phyloP scores from a whole-genome alignment of 345 rosid genomes.

The Populus simonii region DNA sequence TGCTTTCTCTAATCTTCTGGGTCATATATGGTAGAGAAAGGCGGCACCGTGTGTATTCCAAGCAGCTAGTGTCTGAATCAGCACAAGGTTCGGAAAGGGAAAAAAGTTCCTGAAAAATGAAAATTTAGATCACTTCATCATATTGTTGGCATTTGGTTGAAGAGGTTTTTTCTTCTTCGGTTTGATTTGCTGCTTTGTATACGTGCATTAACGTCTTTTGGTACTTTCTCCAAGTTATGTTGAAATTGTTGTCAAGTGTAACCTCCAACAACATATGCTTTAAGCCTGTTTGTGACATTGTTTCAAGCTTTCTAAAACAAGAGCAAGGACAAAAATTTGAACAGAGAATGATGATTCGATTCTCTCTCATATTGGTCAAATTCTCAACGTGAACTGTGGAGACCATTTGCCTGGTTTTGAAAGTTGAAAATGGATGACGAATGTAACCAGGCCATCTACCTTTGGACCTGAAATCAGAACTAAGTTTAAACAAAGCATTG shows the following conservation, averaged over 20 bases:
- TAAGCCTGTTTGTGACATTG: neutral
- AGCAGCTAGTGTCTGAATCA: constrained; percentile 17
- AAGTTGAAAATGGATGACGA: too few species aligned
- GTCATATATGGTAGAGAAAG: constrained; percentile 65
- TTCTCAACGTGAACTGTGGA: neutral
- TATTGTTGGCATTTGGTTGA: neutral
- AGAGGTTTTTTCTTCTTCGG: neutral
- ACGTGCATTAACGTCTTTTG: neutral
- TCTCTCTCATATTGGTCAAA: neutral
- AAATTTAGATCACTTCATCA: neutral
- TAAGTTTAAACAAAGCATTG: too few species aligned
- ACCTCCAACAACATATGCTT: neutral
- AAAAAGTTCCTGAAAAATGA: neutral
- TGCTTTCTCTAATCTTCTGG: constrained; percentile 92
- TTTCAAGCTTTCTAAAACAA: neutral
- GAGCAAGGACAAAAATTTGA: neutral
- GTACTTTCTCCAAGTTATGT: neutral
- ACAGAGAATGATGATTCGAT: neutral
- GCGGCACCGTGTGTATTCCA: constrained; percentile 35
- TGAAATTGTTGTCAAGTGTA: neutral
- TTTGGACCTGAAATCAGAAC: too few species aligned
- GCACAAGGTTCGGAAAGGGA: constrained; percentile 2
- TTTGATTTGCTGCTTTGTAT: neutral
- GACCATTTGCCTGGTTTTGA: neutral
- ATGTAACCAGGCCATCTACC: too few species aligned